Evolutionary conservation across 331 rosid genomes (phyloP), one percentile per base, ranked within the genome.

Genomic region (Acacia pycnantha): DNA sequence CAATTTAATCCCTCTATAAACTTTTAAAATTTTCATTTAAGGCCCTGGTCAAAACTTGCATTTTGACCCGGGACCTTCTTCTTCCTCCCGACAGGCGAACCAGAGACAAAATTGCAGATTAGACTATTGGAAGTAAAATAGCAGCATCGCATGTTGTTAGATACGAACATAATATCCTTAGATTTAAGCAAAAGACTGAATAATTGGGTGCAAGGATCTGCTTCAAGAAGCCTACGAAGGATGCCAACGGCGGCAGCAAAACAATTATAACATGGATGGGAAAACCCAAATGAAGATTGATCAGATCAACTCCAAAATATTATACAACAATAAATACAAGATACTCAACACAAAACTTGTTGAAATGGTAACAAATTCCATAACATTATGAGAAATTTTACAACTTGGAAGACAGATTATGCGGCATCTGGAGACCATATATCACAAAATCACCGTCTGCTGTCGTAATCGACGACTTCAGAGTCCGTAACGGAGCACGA

Each of bases 401-500:
- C 80, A 81, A 65, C 41, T 50, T 9, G 68, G 16, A 19, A 46
- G 29, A 48, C 15, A n/a, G 46, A 69, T 69, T 69, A 79, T 69
- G 69, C 70, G 64, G 35, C 22, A 46, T 21, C 59, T 72, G 6
- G n/a, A n/a, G 2, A 33, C 8, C n/a, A 18, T 5, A 13, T 3
- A 16, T 9, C 41, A 2, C 19, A 21, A 35, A 75, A 19, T 61
- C 64, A 80, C 62, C 78, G 78, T 47, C 37, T 81, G 74, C 79
- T 81, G 33, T 81, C 84, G 47, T 81, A 81, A 81, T 81, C 84
- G 6, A 75, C 80, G 37, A 81, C 80, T 48, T 81, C 84, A 13
- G 41, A 22, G 48, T 91, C 91, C 26, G 94, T 88, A 72, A 91
- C 90, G 0, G 92, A 91, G 65, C 90, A 70, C 5, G 94, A 91